phyloP scores from a whole-genome alignment of 495 filamentous ascomycete species.

The Tuber melanosporum region DNA sequence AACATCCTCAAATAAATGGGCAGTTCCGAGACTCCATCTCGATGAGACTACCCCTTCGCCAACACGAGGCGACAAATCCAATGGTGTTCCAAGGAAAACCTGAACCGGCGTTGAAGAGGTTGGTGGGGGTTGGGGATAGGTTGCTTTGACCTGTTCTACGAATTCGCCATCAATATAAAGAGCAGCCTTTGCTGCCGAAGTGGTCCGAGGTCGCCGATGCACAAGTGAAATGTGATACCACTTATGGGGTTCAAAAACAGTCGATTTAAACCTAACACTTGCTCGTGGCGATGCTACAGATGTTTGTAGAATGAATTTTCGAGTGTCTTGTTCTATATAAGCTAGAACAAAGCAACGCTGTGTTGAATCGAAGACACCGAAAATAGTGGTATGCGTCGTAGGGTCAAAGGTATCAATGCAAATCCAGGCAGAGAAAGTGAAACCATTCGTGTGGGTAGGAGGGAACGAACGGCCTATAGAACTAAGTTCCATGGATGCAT shows the following conservation, averaged over 20 bases:
- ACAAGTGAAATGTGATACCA: conserved; percentile 94
- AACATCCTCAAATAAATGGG: conserved; percentile 78
- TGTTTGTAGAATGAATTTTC: conserved; percentile 91
- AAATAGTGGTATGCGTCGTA: conserved; percentile 83
- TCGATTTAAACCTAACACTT: conserved; percentile 86
- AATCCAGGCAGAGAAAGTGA: conserved; percentile 84
- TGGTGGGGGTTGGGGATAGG: conserved; percentile 70
- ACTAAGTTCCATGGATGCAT: conserved; percentile 78
- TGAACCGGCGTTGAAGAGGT: conserved; percentile 65
- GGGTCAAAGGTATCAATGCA: conserved; percentile 78
- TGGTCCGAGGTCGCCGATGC: conserved; percentile 65
- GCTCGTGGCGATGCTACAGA: conserved; percentile 79
- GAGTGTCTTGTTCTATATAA: conserved; percentile 91
- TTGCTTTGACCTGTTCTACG: conserved; percentile 79
- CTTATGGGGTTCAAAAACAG: conserved; percentile 59
- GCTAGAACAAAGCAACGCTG: conserved; percentile 92
- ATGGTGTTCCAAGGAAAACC: conserved; percentile 87
- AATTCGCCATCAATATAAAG: conserved; percentile 92
- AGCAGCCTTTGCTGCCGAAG: conserved; percentile 71
- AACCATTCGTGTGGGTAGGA: conserved; percentile 63
- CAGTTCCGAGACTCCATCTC: conserved; percentile 80
- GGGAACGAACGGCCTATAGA: conserved; percentile 78
- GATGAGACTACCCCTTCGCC: conserved; percentile 70
- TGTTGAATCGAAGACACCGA: conserved; percentile 85
- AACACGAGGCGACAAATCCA: conserved; percentile 74